Conservation (phyloP, 2,329 filamentous ascomycete genomes). For the Aspergillus sp. region DNA sequence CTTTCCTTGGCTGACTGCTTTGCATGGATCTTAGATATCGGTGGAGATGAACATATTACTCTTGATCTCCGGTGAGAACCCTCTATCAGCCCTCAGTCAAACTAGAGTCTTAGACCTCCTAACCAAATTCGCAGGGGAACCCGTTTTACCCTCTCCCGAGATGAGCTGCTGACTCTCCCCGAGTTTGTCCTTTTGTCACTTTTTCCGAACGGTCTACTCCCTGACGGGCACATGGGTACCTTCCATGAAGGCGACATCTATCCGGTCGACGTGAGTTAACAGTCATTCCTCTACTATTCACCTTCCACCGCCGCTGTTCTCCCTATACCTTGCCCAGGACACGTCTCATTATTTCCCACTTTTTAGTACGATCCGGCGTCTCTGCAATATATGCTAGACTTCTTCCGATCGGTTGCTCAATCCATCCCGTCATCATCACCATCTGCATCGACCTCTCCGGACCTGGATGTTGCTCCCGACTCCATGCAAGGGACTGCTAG, state of each 20-base stretch:
- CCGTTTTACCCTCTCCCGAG: constrained; percentile 88
- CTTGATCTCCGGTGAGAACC: constrained; percentile 83
- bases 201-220: constrained; percentile 96
- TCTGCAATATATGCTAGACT: constrained; percentile 98
- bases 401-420: constrained; percentile 93
- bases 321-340: neutral
- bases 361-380: constrained; percentile 92
- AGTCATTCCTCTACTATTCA: neutral
- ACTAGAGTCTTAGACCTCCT: constrained; percentile 8
- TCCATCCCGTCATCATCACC: constrained; percentile 73
- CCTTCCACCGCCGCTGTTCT: neutral
- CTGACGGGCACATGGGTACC: constrained; percentile 91
- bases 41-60: constrained; percentile 89
- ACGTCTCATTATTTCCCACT: constrained; percentile 21
- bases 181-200: constrained; percentile 98
- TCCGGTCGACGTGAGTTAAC: constrained; percentile 81
- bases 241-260: constrained; percentile 93
- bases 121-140: constrained; percentile 66
- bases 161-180: constrained; percentile 90
- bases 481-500: constrained; percentile 68
- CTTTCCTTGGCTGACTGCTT: constrained; percentile 18
- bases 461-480: constrained; percentile 67
- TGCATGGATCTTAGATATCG: constrained; percentile 60
- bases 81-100: constrained; percentile 13
- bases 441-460: constrained; percentile 65